Evolutionary conservation across 2,329 filamentous ascomycete genomes (phyloP), one percentile per base, ranked within the genome.

Genomic region (Chalara sp.): DNA sequence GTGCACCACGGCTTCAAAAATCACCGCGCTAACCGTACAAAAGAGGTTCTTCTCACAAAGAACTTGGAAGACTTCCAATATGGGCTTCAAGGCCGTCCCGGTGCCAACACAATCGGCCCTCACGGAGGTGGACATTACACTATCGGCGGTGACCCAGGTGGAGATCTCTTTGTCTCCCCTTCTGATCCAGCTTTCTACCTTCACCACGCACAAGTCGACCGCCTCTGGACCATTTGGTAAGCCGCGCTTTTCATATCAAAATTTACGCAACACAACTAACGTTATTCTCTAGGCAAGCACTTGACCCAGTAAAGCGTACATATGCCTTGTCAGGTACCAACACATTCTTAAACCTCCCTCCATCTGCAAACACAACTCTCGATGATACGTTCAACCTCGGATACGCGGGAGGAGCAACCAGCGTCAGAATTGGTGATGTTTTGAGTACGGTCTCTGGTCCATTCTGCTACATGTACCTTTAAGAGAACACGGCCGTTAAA

Each of bases 181-280:
- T 65, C 69, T 5, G 73, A 76, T 51, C 73, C 73, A 2, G 70
- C 61, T 2, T 76, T 76, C 61, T 75, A 67, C 53, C 58, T 73
- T 8, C 72, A 76, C 53, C 73, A 76, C 50, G 70, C 63, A 0
- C 66, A 72, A 55, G 68, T 76, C 48, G 74, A 76, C 53, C 65
- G 73, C 10, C 63, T 72, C 45, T 74, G 72, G 61, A 74, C 70
- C 60, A 70, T 75, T 56, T 76, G 73, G 72, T 72, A 75, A 62
- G 73, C 72, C 49, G 21, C 21, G 21, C 21, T 21, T 21, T 21
- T 21, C 21, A 21, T 21, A 21, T 21, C 21, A 21, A 21, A 21
- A 3, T 21, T 2, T 21, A 21, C 21, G 21, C 21, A 21, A 21
- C 21, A 21, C 21, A 21, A 21, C 21, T 21, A 21, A 21, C 21